Evolutionary conservation across 1,284 basidiomycete species (phyloP).

Genomic region (Sanghuangporus baumii): DNA sequence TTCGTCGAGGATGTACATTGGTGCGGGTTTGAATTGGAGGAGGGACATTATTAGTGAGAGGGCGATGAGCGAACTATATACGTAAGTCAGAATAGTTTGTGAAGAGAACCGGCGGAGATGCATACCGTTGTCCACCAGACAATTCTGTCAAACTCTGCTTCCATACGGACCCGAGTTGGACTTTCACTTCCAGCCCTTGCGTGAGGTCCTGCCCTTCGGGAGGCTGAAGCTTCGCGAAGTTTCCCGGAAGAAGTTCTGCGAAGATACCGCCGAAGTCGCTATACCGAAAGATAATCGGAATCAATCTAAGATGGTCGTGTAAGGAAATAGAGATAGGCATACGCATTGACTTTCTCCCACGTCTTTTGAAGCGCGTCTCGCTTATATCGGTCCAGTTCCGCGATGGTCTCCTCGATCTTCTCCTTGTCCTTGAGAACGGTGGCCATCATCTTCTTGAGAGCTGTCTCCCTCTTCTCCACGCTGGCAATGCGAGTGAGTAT

Average conservation of each 20-base stretch:
- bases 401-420: conserved; percentile 95
- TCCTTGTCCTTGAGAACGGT: conserved; percentile 92
- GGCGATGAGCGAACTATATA: conserved; percentile 83
- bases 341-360: conserved; percentile 94
- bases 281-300: neutral
- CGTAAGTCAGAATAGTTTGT: neutral
- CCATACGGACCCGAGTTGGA: conserved; percentile 92
- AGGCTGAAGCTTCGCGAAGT: conserved; percentile 93
- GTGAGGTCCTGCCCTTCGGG: conserved; percentile 93
- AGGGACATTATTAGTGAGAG: conserved; percentile 97
- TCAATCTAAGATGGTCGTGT: neutral
- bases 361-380: conserved; percentile 90
- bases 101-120: conserved; percentile 13
- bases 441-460: conserved; percentile 82
- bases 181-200: conserved; percentile 96
- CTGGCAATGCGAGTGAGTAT: conserved; percentile 35
- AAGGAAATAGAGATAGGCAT: conserved; percentile 5
- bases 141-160: conserved; percentile 96
- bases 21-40: conserved; percentile 98
- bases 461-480: conserved; percentile 91
- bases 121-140: conserved; percentile 92
- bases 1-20: conserved; percentile 99
- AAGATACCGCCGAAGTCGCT: conserved; percentile 98
- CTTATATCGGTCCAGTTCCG: conserved; percentile 92
- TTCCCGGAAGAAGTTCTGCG: conserved; percentile 91